phyloP scores from a whole-genome alignment of 2,329 filamentous ascomycete genomes.

The Neofusicoccum cordaticola region DNA sequence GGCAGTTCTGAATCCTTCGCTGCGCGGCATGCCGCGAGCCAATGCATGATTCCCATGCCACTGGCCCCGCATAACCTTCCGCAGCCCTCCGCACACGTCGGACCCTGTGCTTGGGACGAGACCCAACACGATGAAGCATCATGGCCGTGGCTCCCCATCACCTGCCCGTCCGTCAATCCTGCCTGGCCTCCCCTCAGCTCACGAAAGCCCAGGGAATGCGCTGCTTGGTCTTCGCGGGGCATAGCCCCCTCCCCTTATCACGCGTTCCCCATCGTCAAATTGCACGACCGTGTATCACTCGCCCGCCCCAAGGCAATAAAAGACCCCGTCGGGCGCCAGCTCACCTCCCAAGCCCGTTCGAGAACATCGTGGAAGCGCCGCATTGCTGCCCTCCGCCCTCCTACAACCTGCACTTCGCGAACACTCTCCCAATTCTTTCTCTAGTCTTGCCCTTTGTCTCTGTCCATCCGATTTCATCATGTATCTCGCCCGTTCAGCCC shows the following conservation, averaged over 20 bases:
- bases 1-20: background rate
- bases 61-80: constrained; percentile 8
- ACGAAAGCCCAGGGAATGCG: background rate
- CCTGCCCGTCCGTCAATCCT: background rate
- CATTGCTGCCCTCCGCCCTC: background rate
- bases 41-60: background rate
- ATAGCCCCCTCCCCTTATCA: background rate
- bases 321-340: background rate
- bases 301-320: background rate
- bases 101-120: background rate
- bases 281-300: background rate
- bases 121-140: constrained; percentile 6
- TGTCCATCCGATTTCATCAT: background rate
- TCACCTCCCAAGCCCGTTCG: background rate
- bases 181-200: background rate
- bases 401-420: background rate
- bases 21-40: too few relatives aligned
- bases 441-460: background rate
- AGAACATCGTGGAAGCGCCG: background rate
- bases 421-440: background rate
- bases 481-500: background rate
- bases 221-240: background rate
- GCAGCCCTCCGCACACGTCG: background rate
- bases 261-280: background rate
- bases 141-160: background rate